Evolutionary conservation across 192 early-diverging fungal species (phyloP).

Genomic region (Backusella australiensis): DNA sequence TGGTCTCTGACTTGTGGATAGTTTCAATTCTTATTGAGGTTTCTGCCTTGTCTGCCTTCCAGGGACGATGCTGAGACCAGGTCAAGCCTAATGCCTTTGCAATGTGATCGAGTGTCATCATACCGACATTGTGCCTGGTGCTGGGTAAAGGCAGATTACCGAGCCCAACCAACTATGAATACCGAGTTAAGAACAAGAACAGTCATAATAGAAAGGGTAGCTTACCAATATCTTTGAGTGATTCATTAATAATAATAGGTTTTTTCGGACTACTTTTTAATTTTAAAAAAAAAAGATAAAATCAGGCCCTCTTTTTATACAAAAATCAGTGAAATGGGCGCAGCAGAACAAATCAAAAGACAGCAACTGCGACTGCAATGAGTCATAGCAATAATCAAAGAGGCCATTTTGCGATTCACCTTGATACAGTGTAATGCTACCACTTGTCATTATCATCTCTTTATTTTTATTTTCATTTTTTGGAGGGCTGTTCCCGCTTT

Average conservation of each 20-base stretch:
- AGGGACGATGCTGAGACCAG: slow-evolving; percentile 39
- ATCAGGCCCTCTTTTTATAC: not conserved
- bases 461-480: too few species aligned
- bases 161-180: slow-evolving; percentile 59
- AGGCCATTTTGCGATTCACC: not conserved
- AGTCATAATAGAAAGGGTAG: not conserved
- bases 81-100: slow-evolving; percentile 41
- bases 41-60: slow-evolving; percentile 19
- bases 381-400: not conserved
- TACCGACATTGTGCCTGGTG: slow-evolving; percentile 74
- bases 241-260: not conserved
- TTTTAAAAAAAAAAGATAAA: not conserved
- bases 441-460: too few species aligned
- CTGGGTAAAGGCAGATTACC: slow-evolving; percentile 65
- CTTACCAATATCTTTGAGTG: slow-evolving; percentile 10
- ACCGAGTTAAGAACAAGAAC: not conserved
- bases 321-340: not conserved
- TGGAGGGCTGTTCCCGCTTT: not conserved
- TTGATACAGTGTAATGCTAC: too few species aligned
- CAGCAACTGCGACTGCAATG: not conserved
- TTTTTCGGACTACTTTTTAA: not conserved
- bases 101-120: slow-evolving; percentile 61
- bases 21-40: not conserved
- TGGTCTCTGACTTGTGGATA: slow-evolving; percentile 12
- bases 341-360: not conserved